Percentiles rank a stretch among this genome's conserved stretches.
These are phyloP conservation scores for Epichloe typhina DNA, from an alignment of 2,329 filamentous ascomycete species.

Conservation along the genomic window DNA sequence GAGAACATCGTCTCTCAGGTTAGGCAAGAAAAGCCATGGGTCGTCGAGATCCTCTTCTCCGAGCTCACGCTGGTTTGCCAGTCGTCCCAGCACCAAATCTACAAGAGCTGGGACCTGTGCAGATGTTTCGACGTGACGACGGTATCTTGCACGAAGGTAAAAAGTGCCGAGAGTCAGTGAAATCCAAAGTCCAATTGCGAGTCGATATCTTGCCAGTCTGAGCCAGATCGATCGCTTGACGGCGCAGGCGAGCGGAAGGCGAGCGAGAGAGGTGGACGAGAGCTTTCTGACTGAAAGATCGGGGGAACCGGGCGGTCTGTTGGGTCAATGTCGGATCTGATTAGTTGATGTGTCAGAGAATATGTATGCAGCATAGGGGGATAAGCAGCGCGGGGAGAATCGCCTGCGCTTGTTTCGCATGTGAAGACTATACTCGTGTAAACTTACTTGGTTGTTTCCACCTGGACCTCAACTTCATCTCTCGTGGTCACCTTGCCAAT, in stretches of 20 bases:
- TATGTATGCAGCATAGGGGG: constrained; percentile 4
- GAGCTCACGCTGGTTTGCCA: constrained; percentile 74
- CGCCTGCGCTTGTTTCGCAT: background rate
- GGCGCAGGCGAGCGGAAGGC: constrained; percentile 75
- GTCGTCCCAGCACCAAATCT: constrained; percentile 66
- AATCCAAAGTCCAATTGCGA: constrained; percentile 60
- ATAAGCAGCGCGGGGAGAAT: background rate
- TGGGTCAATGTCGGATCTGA: constrained; percentile 61
- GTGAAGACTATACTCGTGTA: constrained; percentile 8
- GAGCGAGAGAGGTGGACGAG: constrained; percentile 79
- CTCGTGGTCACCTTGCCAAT: constrained; percentile 55
- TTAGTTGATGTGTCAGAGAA: constrained; percentile 61
- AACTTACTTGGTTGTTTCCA: constrained; percentile 40
- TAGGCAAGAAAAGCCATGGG: constrained; percentile 72
- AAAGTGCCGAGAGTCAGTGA: constrained; percentile 33
- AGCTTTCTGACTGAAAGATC: constrained; percentile 50
- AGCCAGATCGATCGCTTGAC: constrained; percentile 65
- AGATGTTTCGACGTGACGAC: constrained; percentile 49
- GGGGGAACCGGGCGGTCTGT: constrained; percentile 57
- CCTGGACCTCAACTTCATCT: constrained; percentile 42
- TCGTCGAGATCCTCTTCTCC: constrained; percentile 57
- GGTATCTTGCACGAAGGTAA: constrained; percentile 54
- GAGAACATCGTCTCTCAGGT: constrained; percentile 83
- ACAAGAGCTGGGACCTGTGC: constrained; percentile 73
- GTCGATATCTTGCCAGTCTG: constrained; percentile 75